A percentile compares a stretch with the other conserved stretches of the same genome.
Conservation (phyloP, 164 flowering plant species). For the Piper longum region DNA sequence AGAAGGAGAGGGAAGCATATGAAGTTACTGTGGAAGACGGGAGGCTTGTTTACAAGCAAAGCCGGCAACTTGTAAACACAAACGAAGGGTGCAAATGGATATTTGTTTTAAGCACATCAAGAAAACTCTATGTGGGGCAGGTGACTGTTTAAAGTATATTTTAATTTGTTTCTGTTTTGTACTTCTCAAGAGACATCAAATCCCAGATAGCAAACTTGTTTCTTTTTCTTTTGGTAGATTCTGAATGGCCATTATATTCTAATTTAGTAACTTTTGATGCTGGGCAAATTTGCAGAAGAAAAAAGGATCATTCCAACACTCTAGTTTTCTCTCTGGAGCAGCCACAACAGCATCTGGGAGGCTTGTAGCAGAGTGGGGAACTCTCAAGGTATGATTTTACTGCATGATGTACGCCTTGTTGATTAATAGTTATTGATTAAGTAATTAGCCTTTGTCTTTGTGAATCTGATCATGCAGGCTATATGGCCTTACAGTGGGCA, state of each 20-base stretch:
- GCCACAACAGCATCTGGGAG: constrained; percentile 68
- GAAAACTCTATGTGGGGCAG: constrained; percentile 44
- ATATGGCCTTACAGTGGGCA: constrained; percentile 85
- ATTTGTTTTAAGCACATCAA: constrained; percentile 64
- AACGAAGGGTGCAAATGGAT: constrained; percentile 53
- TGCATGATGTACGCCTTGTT: neutral
- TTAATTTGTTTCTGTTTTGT: too few relatives aligned
- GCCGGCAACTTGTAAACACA: constrained; percentile 27
- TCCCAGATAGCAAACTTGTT: too few relatives aligned
- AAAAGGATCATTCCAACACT: constrained; percentile 67
- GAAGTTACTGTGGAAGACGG: constrained; percentile 55
- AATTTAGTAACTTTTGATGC: neutral
- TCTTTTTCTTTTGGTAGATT: too few relatives aligned
- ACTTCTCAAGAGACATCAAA: too few relatives aligned
- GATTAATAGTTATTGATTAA: too few relatives aligned
- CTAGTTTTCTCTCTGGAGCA: constrained; percentile 71
- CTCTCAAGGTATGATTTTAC: constrained; percentile 36
- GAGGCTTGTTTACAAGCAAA: constrained; percentile 45
- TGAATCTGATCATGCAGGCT: constrained; percentile 24
- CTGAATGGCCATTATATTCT: too few relatives aligned
- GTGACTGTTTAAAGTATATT: neutral
- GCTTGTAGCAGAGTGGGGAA: constrained; percentile 44
- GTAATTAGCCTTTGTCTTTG: neutral
- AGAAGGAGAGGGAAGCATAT: constrained; percentile 61
- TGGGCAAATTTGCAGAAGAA: constrained; percentile 25